phyloP scores from a whole-genome alignment of 2,329 filamentous ascomycete species.

The Aspergillus carbonarius region DNA sequence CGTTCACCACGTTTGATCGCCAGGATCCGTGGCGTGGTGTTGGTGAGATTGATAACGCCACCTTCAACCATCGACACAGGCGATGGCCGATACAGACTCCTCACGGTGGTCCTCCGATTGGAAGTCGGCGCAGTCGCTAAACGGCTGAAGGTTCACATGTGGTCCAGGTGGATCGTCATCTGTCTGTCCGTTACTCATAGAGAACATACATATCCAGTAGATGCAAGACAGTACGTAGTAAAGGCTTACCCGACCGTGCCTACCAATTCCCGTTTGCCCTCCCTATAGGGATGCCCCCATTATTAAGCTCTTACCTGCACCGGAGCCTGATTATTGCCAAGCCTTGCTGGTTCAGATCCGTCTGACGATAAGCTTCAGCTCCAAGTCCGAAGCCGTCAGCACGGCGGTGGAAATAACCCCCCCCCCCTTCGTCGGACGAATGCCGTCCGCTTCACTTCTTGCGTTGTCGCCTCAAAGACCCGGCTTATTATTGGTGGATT shows the following conservation, averaged over 20 bases:
- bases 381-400: background rate
- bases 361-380: slow-evolving; percentile 2
- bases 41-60: slow-evolving; percentile 3
- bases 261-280: background rate
- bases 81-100: background rate
- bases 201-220: background rate
- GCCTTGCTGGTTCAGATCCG: background rate
- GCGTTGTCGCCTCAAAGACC: background rate
- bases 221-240: too few relatives aligned
- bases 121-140: background rate
- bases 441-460: background rate
- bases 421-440: background rate
- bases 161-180: background rate
- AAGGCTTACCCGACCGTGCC: background rate
- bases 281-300: background rate
- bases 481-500: background rate
- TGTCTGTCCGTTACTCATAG: background rate
- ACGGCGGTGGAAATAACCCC: background rate
- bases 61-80: background rate
- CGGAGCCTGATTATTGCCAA: background rate
- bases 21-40: slow-evolving; percentile 3
- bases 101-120: background rate
- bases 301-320: background rate
- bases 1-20: slow-evolving; percentile 9
- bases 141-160: background rate